Percentiles rank a stretch among this genome's conserved stretches.
Evolutionary conservation across 2,329 filamentous ascomycete genomes (phyloP).

Genomic region (Fusarium stilboides): DNA sequence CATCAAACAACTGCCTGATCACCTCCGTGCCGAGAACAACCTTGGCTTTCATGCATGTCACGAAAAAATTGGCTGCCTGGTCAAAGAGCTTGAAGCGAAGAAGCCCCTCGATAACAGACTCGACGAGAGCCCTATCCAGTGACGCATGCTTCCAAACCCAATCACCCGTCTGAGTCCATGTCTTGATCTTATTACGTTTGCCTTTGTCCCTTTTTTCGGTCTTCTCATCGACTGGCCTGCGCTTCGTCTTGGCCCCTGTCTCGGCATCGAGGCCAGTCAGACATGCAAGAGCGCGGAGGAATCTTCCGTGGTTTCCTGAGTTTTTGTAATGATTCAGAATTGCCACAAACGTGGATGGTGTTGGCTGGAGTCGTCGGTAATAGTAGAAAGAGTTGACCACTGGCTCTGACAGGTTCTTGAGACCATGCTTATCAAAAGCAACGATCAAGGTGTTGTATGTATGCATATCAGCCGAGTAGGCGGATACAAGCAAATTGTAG

Average conservation of each 20-base stretch:
- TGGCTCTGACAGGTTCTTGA: constrained; percentile 66
- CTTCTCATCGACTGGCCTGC: constrained; percentile 55
- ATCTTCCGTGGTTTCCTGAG: constrained; percentile 58
- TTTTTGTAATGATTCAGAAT: constrained; percentile 66
- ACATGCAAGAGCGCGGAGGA: constrained; percentile 62
- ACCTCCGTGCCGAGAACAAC: constrained; percentile 53
- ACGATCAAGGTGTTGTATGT: constrained; percentile 80
- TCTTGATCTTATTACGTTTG: constrained; percentile 41
- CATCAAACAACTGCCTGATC: constrained; percentile 59
- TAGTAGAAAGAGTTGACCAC: constrained; percentile 67
- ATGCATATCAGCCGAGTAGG: constrained; percentile 74
- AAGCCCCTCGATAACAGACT: constrained; percentile 64
- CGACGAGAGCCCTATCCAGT: constrained; percentile 58
- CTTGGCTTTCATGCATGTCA: constrained; percentile 56
- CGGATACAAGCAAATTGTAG: constrained; percentile 77
- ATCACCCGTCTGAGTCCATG: constrained; percentile 50
- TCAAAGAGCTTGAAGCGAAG: constrained; percentile 63
- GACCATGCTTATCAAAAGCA: constrained; percentile 70
- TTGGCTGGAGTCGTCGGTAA: constrained; percentile 62
- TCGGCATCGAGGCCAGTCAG: constrained; percentile 61
- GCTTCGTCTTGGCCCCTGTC: constrained; percentile 58
- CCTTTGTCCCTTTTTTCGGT: constrained; percentile 39
- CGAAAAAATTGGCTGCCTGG: constrained; percentile 61
- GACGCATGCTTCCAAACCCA: constrained; percentile 59
- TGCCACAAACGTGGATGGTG: constrained; percentile 64